phyloP scores from a whole-genome alignment of 805 yeast species.

The Saturnispora gosingensis region DNA sequence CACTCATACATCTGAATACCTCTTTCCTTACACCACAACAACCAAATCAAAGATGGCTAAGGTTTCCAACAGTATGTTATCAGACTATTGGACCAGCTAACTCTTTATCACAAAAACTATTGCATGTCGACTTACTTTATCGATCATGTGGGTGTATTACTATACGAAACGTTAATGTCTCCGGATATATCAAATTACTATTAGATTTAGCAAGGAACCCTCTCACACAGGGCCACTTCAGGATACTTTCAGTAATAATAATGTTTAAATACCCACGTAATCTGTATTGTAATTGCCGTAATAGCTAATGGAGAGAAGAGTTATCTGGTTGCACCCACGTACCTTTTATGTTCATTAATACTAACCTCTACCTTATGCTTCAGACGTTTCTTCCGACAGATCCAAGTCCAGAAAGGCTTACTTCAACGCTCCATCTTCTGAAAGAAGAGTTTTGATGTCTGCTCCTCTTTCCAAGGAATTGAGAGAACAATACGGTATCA shows the following conservation, averaged over 20 bases:
- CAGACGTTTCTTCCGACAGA: slow-evolving; percentile 98
- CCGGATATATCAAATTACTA: too few relatives aligned
- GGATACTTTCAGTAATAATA: too few relatives aligned
- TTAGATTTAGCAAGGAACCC: too few relatives aligned
- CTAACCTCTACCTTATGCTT: slow-evolving; percentile 22
- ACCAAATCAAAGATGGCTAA: slow-evolving; percentile 26
- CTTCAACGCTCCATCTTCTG: slow-evolving; percentile 95
- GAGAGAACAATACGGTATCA: slow-evolving; percentile 93
- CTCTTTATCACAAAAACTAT: not conserved
- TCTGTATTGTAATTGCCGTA: not conserved
- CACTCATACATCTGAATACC: not conserved
- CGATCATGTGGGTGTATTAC: slow-evolving; percentile 8
- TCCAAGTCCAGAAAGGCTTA: slow-evolving; percentile 99
- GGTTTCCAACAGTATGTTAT: slow-evolving; percentile 27
- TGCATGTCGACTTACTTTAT: slow-evolving; percentile 5
- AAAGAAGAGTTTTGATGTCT: slow-evolving; percentile 88
- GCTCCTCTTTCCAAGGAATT: slow-evolving; percentile 99
- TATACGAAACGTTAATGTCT: not conserved
- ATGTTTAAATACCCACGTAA: not conserved
- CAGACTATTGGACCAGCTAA: not conserved
- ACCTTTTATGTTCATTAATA: slow-evolving; percentile 8
- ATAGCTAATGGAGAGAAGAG: not conserved
- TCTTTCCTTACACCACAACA: slow-evolving; percentile 9
- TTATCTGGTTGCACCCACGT: not conserved
- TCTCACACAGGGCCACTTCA: too few relatives aligned